phyloP scores from a whole-genome alignment of 2,329 filamentous ascomycete genomes.

The Emergomyces orientalis region DNA sequence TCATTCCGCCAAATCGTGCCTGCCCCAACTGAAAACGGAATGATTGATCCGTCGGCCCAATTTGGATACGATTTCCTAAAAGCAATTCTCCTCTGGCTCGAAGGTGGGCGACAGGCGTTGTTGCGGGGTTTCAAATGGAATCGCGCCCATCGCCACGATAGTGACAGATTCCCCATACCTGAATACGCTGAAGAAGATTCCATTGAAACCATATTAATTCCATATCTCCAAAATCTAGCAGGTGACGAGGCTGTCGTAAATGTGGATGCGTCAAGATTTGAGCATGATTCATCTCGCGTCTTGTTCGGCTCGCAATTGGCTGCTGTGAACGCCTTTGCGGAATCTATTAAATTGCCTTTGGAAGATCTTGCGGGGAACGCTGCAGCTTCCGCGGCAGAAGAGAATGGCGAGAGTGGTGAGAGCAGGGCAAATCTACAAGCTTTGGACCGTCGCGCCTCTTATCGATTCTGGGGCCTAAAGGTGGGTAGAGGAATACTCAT shows the following conservation, averaged over 20 bases:
- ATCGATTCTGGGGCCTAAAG: slow-evolving; percentile 50
- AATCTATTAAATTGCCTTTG: slow-evolving; percentile 45
- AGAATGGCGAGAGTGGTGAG: slow-evolving; percentile 8
- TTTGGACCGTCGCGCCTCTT: slow-evolving; percentile 27
- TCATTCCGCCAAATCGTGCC: slow-evolving; percentile 43
- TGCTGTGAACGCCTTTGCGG: slow-evolving; percentile 49
- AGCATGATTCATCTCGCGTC: slow-evolving; percentile 44
- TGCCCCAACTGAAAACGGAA: slow-evolving; percentile 36
- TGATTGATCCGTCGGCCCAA: slow-evolving; percentile 36
- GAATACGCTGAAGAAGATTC: slow-evolving; percentile 42
- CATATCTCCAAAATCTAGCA: slow-evolving; percentile 49
- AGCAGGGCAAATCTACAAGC: slow-evolving; percentile 23
- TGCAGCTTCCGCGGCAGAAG: slow-evolving; percentile 19
- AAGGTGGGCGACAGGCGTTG: slow-evolving; percentile 47
- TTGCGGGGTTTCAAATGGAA: slow-evolving; percentile 48
- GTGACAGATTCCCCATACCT: slow-evolving; percentile 44
- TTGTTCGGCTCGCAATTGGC: slow-evolving; percentile 46
- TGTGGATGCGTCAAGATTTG: slow-evolving; percentile 50
- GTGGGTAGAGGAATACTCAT: slow-evolving; percentile 52
- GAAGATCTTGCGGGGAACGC: slow-evolving; percentile 40
- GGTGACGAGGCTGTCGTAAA: slow-evolving; percentile 44
- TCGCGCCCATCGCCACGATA: slow-evolving; percentile 32
- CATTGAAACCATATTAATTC: slow-evolving; percentile 49
- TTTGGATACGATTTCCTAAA: slow-evolving; percentile 59
- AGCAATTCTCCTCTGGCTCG: slow-evolving; percentile 54